Evolutionary conservation across 2,329 filamentous ascomycete genomes (phyloP), one percentile per base, ranked within the genome.

Genomic region (Knoxdaviesia capensis): DNA sequence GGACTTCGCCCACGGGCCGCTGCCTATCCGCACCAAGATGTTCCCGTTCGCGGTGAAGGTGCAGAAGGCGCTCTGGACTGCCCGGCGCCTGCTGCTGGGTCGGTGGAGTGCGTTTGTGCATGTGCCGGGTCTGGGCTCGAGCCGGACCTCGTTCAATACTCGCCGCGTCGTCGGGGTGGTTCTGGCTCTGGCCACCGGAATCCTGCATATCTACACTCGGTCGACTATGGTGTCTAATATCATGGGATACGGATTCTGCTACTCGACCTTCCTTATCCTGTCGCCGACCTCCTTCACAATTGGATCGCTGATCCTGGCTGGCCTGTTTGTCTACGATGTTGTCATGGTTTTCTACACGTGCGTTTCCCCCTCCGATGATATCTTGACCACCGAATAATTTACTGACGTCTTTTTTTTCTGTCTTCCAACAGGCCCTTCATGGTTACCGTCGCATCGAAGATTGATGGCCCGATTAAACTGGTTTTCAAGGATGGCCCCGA

Each of bases 391-490:
- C 51, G 56, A 47, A 57, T 47, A 8, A 42, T 28, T 8, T 4
- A 5, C 20, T 20, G 20, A 20, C 20, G 20, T n/a, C 20, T 20
- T 20, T 20, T 20, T 20, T 3, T 20, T 20, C 20, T 20, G 20
- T 20, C 20, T 20, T 20, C 20, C 20, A 28, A 1, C 44, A 80
- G 75, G 0, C 83, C 83, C 0, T 77, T 83, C 54, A 90, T 90
- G 83, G 67, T 87, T 6, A 83, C 80, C 0, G 83, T 98, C 6
- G 90, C 88, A 8, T 93, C 80, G 6, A 80, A 79, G 36, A 65
- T 98, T 30, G 88, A 98, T 49, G 82, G 88, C 0, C 90, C 88
- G 0, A 90, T 94, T 56, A 96, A 94, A 56, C 71, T 98, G 6
- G 69, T 90, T 5, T 92, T 94, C 47, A 57, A 65, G 28, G 61